phyloP scores from a whole-genome alignment of 352 stramenopile genomes.

The Globisporangium solare region DNA sequence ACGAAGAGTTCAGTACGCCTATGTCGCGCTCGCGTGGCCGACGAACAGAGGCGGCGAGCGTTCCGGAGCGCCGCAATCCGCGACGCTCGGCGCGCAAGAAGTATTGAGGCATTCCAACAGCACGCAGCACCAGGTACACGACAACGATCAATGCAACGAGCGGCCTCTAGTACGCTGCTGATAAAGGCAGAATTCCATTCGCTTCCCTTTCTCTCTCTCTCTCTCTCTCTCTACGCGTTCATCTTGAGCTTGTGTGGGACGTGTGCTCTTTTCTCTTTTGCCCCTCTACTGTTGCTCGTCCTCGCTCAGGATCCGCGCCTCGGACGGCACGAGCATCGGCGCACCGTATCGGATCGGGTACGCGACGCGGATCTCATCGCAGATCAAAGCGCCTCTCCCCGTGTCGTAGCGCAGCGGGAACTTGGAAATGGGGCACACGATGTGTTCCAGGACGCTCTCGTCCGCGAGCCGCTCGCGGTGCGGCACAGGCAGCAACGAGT shows the following conservation, averaged over 20 bases:
- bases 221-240: too few species aligned
- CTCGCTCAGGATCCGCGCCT: slow-evolving; percentile 64
- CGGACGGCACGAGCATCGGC: slow-evolving; percentile 65
- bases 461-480: slow-evolving; percentile 32
- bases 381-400: slow-evolving; percentile 57
- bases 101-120: slow-evolving; percentile 28
- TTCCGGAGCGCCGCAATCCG: slow-evolving; percentile 69
- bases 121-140: too few species aligned
- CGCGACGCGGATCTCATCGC: slow-evolving; percentile 77
- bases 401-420: slow-evolving; percentile 68
- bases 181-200: too few species aligned
- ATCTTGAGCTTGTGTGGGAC: too few species aligned
- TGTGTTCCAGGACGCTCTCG: slow-evolving; percentile 69
- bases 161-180: too few species aligned
- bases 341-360: slow-evolving; percentile 79
- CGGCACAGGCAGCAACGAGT: slow-evolving; percentile 7
- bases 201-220: too few species aligned
- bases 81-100: slow-evolving; percentile 57
- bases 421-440: slow-evolving; percentile 87
- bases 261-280: background rate
- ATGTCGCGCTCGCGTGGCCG: slow-evolving; percentile 41
- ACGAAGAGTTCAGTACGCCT: slow-evolving; percentile 80
- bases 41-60: slow-evolving; percentile 56
- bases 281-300: slow-evolving; percentile 21
- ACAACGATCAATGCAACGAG: too few species aligned